Evolutionary conservation across 2,329 filamentous ascomycete species (phyloP).

Genomic region (Bipolaris cookei): DNA sequence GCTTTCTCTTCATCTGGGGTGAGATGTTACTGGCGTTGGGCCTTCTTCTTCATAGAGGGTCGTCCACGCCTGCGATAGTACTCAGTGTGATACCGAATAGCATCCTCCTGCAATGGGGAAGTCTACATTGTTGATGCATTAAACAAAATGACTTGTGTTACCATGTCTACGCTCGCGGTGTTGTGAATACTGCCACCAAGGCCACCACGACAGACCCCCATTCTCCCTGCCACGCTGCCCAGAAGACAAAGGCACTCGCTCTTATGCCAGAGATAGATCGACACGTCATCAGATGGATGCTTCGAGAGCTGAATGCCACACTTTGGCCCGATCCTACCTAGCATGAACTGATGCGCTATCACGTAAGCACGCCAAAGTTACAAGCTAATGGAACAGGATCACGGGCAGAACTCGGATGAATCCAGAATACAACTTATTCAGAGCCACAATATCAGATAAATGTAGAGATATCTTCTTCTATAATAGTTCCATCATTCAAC

Average conservation of each 20-base stretch:
- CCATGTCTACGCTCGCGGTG: background rate
- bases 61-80: background rate
- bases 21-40: constrained; percentile 27
- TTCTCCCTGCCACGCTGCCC: background rate
- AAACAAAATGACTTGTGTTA: background rate
- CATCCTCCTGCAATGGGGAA: background rate
- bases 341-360: background rate
- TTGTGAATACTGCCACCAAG: background rate
- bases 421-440: no score
- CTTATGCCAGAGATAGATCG: background rate
- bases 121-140: background rate
- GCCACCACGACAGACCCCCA: background rate
- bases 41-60: constrained; percentile 15
- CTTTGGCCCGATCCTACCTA: background rate
- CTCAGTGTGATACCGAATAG: background rate
- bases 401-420: no score
- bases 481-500: no score
- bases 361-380: no score
- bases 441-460: no score
- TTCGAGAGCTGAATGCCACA: background rate
- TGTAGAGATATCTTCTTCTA: no score
- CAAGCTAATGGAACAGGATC: no score
- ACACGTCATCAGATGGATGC: background rate
- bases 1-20: constrained; percentile 34
- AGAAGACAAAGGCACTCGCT: background rate